Evolutionary conservation across 2,329 filamentous ascomycete species (phyloP).

Genomic region (Fusarium veterinarium): DNA sequence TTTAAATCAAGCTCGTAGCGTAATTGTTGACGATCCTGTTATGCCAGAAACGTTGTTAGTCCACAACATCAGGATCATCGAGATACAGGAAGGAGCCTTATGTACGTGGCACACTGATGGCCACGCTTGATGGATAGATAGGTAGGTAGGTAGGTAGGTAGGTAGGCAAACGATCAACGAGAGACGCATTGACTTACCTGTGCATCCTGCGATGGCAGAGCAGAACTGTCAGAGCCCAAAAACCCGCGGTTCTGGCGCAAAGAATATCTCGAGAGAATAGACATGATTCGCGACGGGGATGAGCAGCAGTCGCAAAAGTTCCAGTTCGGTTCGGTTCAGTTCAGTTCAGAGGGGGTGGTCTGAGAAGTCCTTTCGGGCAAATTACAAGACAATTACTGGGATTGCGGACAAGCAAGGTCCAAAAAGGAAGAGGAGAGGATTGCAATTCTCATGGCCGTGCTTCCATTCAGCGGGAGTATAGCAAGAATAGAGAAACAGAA

Average conservation of each 20-base stretch:
- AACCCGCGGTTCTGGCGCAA: constrained; percentile 61
- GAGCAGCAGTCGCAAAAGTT: constrained; percentile 36
- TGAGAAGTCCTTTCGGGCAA: constrained; percentile 13
- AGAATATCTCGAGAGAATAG: constrained; percentile 44
- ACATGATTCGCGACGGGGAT: constrained; percentile 44
- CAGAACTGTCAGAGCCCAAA: constrained; percentile 62
- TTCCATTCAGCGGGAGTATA: constrained; percentile 3
- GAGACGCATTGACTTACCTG: constrained; percentile 53
- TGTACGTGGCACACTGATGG: constrained; percentile 4
- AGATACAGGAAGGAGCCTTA: constrained; percentile 20
- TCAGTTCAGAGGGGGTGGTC: constrained; percentile 18
- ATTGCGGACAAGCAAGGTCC: constrained; percentile 35
- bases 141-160: too few relatives aligned
- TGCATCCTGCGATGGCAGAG: constrained; percentile 60
- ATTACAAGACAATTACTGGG: constrained; percentile 5
- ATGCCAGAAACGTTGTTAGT: constrained; percentile 25
- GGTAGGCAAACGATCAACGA: neutral
- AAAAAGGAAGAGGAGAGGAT: constrained; percentile 2
- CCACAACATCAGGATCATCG: constrained; percentile 1
- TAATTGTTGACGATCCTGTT: constrained; percentile 62
- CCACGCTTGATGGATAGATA: neutral
- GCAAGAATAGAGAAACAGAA: neutral
- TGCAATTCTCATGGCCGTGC: constrained; percentile 36
- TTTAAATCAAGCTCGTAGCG: constrained; percentile 66
- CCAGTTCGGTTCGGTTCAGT: neutral